Evolutionary conservation across 2,329 filamentous ascomycete species (phyloP), one percentile per base, ranked within the genome.

Genomic region (Cladophialophora bantiana): DNA sequence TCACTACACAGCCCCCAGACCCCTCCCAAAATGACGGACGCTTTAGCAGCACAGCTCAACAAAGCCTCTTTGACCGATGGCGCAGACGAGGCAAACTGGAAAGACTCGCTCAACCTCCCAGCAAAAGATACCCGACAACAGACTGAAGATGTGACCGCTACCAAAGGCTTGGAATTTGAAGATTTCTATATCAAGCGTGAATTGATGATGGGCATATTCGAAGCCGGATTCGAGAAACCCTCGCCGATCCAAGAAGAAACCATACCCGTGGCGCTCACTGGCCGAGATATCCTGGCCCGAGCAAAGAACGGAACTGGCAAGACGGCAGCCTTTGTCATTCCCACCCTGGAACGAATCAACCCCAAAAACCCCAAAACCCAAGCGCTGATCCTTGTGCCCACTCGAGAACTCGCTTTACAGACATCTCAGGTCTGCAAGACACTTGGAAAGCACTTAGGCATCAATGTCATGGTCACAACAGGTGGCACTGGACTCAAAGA

Each of bases 381-480:
- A 84, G 94, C 93, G 74, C 87, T 99, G 70, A 96, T 99, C 74
- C 88, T 99, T 65, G 95, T 99, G 53, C 96, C 95, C 40, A 99
- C 95, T 70, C 87, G 95, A 87, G 95, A 99, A 83, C 85, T 99
- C 74, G 96, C 96, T 63, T 90, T 99, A 80, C 95, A 99, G 81
- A 99, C 95, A 68, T 99, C 96, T 58, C 95, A 99, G 81, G 95
- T 99, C 73, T 99, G 95, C 88, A 99, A 98, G 85, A 97, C 90
- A 12, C 87, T 99, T 55, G 96, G 96, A 70, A 98, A 99, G 82
- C 94, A 99, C 77, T 89, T 99, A 48, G 93, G 93, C 65, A 86
- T 99, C 81, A 98, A 99, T 76, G 94, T 99, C 76, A 99, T 99
- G 96, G 96, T 99, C 73, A 97, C 94, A 56, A 99, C 96, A 31